A percentile compares a stretch with the other conserved stretches of the same genome.
phyloP scores from a whole-genome alignment of 306 rosid genomes.

The Vachellia pachyceras region DNA sequence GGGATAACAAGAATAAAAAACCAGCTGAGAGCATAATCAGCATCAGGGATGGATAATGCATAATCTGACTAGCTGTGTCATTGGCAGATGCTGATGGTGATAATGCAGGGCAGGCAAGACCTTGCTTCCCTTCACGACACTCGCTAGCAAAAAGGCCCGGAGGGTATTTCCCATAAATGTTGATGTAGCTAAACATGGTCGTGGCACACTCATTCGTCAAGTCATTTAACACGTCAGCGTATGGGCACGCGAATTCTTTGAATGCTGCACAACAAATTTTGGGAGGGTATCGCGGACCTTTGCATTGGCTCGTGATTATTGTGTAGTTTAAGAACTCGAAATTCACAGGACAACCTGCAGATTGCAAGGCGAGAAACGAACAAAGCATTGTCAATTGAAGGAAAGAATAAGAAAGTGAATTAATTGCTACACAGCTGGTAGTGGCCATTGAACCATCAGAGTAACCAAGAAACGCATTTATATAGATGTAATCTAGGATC shows the following conservation, averaged over 20 bases:
- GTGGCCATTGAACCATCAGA: neutral
- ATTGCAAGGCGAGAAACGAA: conserved; percentile 11
- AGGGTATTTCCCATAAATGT: conserved; percentile 89
- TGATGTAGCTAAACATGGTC: conserved; percentile 96
- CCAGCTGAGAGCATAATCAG: conserved; percentile 50
- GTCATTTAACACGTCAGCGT: conserved; percentile 64
- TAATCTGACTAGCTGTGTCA: conserved; percentile 43
- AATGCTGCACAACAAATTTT: conserved; percentile 62
- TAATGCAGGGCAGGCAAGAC: conserved; percentile 74
- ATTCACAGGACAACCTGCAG: conserved; percentile 91
- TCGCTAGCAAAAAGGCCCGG: conserved; percentile 88
- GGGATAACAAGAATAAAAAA: conserved; percentile 44
- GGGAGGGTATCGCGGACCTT: conserved; percentile 78
- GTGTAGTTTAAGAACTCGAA: conserved; percentile 89
- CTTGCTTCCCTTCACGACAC: conserved; percentile 70
- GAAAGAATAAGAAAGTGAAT: neutral
- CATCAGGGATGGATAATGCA: conserved; percentile 44
- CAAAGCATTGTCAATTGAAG: conserved; percentile 21
- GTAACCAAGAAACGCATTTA: neutral
- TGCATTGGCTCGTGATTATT: conserved; percentile 84
- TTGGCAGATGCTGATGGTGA: conserved; percentile 55
- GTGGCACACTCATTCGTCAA: conserved; percentile 79
- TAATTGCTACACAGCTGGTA: neutral
- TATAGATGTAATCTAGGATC: neutral
- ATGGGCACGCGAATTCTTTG: conserved; percentile 89